Evolutionary conservation across 768 basidiomycete species (phyloP).

Genomic region (Termitomyces sp.): DNA sequence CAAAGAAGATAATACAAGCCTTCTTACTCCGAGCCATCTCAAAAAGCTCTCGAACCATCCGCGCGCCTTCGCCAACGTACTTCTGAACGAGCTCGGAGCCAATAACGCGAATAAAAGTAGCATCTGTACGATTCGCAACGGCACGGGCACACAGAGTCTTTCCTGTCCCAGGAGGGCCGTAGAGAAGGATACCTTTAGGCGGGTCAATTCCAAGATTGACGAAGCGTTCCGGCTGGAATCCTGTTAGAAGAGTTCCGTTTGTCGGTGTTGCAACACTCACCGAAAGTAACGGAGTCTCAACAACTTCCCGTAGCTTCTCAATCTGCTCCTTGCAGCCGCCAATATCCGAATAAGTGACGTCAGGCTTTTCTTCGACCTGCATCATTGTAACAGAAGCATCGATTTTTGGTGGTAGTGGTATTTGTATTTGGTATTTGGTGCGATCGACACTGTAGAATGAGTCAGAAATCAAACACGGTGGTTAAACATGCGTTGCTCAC

Average conservation of each 20-base stretch:
- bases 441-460: conserved; percentile 70
- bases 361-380: conserved; percentile 99
- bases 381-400: conserved; percentile 99
- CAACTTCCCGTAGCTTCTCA: conserved; percentile 97
- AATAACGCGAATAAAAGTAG: conserved; percentile 98
- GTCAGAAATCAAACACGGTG: neutral
- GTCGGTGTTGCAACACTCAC: conserved; percentile 38
- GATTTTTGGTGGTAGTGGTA: conserved; percentile 96
- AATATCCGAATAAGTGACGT: conserved; percentile 95
- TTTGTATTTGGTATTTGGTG: conserved; percentile 97
- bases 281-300: conserved; percentile 91
- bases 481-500: conserved; percentile 40
- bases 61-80: conserved; percentile 97
- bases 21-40: conserved; percentile 99
- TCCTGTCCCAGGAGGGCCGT: conserved; percentile 95
- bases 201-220: conserved; percentile 98
- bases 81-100: conserved; percentile 99
- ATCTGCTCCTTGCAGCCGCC: conserved; percentile 99
- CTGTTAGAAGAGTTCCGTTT: conserved; percentile 9
- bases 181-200: conserved; percentile 95
- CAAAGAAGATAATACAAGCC: conserved; percentile 99
- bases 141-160: conserved; percentile 98
- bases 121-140: conserved; percentile 97
- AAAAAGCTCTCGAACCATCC: conserved; percentile 98
- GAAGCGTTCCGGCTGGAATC: conserved; percentile 88